These are phyloP conservation scores for Kwoniella newhampshirensis DNA, from an alignment of 768 basidiomycete genomes.

Conservation along the genomic window DNA sequence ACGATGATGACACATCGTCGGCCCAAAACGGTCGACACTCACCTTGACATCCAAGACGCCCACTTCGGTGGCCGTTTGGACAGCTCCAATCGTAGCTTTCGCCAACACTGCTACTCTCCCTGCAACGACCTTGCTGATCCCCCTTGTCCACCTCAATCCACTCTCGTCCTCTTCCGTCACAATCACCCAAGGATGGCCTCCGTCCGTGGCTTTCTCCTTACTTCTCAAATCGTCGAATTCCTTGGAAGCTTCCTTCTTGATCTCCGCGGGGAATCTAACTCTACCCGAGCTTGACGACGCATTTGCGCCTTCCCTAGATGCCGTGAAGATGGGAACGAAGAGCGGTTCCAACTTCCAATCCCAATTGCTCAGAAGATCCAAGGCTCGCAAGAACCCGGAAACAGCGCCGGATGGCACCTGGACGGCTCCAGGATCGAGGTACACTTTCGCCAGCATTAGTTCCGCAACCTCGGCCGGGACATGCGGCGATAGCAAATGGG, in stretches of 20 bases:
- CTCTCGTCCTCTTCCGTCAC: constrained; percentile 72
- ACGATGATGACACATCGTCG: too few species aligned
- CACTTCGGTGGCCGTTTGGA: constrained; percentile 60
- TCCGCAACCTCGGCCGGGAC: constrained; percentile 78
- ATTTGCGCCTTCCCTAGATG: constrained; percentile 12
- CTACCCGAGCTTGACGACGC: constrained; percentile 16
- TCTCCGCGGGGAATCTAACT: constrained; percentile 50
- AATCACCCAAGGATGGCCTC: constrained; percentile 64
- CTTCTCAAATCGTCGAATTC: constrained; percentile 49
- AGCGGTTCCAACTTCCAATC: constrained; percentile 63
- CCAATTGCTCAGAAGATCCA: constrained; percentile 78
- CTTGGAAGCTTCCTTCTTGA: constrained; percentile 45
- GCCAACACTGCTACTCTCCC: constrained; percentile 72
- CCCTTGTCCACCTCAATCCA: constrained; percentile 74
- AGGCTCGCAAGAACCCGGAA: constrained; percentile 63
- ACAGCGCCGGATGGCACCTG: constrained; percentile 70
- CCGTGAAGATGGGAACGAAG: constrained; percentile 69
- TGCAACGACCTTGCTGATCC: constrained; percentile 71
- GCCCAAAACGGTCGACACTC: too few species aligned
- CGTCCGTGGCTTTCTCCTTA: constrained; percentile 33
- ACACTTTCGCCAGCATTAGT: constrained; percentile 75
- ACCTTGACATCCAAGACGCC: constrained; percentile 66
- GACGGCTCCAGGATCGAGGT: constrained; percentile 61
- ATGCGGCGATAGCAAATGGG: constrained; percentile 74
- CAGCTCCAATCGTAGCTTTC: constrained; percentile 65